Percentiles rank a stretch among this genome's conserved stretches.
Conservation (phyloP, 495 filamentous ascomycete genomes). For the Trypethelium eluteriae region DNA sequence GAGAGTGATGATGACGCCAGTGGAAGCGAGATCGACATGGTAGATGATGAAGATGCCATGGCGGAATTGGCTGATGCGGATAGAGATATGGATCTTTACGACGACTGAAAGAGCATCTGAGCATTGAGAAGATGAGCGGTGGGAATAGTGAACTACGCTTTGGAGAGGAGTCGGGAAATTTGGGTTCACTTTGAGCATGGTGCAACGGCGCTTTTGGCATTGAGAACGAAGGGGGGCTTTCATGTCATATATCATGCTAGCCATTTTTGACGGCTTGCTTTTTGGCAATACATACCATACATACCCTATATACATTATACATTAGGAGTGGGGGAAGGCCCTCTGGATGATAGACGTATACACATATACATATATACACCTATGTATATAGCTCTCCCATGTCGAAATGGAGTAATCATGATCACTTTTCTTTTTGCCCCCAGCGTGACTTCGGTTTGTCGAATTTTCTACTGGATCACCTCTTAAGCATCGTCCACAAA, state of each 20-base stretch:
- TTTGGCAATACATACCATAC: not conserved
- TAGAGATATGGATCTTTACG: conserved; percentile 28
- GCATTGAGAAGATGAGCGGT: not conserved
- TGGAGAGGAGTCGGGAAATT: too few relatives aligned
- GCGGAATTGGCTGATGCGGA: conserved; percentile 47
- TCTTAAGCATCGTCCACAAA: too few relatives aligned
- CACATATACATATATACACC: too few relatives aligned
- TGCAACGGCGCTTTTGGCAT: not conserved
- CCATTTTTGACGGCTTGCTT: not conserved
- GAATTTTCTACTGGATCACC: not conserved
- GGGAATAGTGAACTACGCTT: too few relatives aligned
- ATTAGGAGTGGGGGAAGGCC: too few relatives aligned
- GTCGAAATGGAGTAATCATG: too few relatives aligned
- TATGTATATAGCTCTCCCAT: too few relatives aligned
- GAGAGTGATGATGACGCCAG: conserved; percentile 47
- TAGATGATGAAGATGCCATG: conserved; percentile 64
- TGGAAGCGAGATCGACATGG: conserved; percentile 45
- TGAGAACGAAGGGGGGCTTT: not conserved
- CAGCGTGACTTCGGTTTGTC: too few relatives aligned
- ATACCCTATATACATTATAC: not conserved
- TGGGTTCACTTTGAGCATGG: not conserved
- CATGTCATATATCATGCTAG: not conserved
- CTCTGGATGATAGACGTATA: too few relatives aligned
- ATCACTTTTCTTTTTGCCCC: too few relatives aligned
- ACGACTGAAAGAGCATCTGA: conserved; percentile 14